Percentiles rank a stretch among this genome's conserved stretches.
phyloP scores from a whole-genome alignment of 805 yeast genomes.

The Kregervanrija fluxuum region DNA sequence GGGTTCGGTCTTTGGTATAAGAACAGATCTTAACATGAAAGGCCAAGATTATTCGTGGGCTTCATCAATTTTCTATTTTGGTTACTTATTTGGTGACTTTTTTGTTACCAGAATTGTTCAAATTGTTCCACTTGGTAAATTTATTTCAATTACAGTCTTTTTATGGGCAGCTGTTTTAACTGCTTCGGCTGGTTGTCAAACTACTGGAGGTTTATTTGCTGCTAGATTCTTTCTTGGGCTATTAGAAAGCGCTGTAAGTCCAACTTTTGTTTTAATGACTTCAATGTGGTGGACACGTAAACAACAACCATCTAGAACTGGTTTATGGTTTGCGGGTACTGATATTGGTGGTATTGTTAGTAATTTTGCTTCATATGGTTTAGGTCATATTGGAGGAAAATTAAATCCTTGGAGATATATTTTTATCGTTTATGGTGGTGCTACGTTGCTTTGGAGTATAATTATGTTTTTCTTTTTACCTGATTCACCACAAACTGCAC shows the following conservation, averaged over 20 bases:
- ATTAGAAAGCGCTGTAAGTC: slow-evolving; percentile 30
- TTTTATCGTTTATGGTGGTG: slow-evolving; percentile 52
- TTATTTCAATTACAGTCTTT: slow-evolving; percentile 24
- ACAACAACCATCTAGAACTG: slow-evolving; percentile 26
- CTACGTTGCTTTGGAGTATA: slow-evolving; percentile 36
- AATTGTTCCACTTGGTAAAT: slow-evolving; percentile 38
- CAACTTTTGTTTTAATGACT: slow-evolving; percentile 25
- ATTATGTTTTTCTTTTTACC: slow-evolving; percentile 29
- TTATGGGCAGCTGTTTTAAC: slow-evolving; percentile 30
- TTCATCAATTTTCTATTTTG: slow-evolving; percentile 36
- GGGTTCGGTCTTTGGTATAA: slow-evolving; percentile 23
- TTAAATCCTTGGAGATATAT: slow-evolving; percentile 54
- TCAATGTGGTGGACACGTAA: slow-evolving; percentile 26
- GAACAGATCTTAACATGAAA: slow-evolving; percentile 28
- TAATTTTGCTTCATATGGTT: slow-evolving; percentile 49
- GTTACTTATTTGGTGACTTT: slow-evolving; percentile 31
- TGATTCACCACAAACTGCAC: slow-evolving; percentile 40
- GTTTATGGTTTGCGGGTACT: no score
- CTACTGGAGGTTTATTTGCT: slow-evolving; percentile 25
- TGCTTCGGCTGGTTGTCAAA: slow-evolving; percentile 29
- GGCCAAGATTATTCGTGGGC: slow-evolving; percentile 37
- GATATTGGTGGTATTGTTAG: slow-evolving; percentile 37
- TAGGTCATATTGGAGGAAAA: slow-evolving; percentile 31
- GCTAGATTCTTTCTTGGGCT: slow-evolving; percentile 30
- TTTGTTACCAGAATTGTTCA: slow-evolving; percentile 26